Base-by-base conservation (phyloP, 163 green algal genomes). In the Prototheca cutis region DNA sequence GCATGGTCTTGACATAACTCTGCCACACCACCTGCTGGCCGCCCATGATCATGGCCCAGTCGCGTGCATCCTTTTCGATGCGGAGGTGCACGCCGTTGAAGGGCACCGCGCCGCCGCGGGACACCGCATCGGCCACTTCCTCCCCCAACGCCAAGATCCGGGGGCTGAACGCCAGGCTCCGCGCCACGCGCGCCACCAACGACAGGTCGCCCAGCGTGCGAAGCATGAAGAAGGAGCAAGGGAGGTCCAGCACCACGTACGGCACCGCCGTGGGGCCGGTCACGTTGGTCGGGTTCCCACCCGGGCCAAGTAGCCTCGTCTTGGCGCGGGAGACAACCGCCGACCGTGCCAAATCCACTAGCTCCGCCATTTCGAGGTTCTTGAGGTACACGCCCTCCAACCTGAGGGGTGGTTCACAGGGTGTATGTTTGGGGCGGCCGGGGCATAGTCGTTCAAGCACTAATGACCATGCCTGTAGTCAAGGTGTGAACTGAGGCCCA, bases 41-140 rank as follows among this genome's bases (percentile, higher is more conserved):
- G 15, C 82, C 82, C 71, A 87, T 73, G 70, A 87, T 86, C 54
- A 59, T 58, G 6, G 77, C 71, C 82, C 82, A 89, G 63, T 89
- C 82, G 1, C 73, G 61, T 2, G 82, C 82, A 55, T 89, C 82
- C 62, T 83, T 86, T 67, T 89, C 82, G 10, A 89, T 70, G 4
- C 67, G 61, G 28, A 82, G 64, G 55, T 82, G 76, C 60, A 75
- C 63, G 31, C 66, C 67, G 55, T 84, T 84, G 76, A 67, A 84
- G 29, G 36, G 42, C 13, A 24, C 21, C 6, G 48, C 7, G 48
- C 72, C 69, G 27, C 58, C 58, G 1, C 45, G 48, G 1, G 45
- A 66, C 62, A 84, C 71, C 48, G 53, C 72, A 6, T 64, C 53
- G 19, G 82, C 65, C 25, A 87, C 52, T 5, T 62, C 65, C 45